phyloP scores from a whole-genome alignment of 2,329 filamentous ascomycete species.

The Thielaviopsis ethacetica region DNA sequence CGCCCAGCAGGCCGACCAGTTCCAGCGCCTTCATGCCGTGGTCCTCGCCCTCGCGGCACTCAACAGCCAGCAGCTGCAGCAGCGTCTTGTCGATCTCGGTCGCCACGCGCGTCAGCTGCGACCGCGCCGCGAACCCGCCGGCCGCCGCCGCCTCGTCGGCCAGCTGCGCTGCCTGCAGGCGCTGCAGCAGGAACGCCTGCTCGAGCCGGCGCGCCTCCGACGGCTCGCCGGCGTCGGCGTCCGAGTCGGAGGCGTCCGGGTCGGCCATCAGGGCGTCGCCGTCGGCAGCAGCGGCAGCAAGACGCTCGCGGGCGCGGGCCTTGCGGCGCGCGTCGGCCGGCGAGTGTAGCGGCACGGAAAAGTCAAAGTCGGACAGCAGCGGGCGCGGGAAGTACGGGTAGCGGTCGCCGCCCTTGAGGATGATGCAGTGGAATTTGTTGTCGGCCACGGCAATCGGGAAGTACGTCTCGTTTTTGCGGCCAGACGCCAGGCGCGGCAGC shows the following conservation, averaged over 20 bases:
- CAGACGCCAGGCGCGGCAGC: constrained; percentile 64
- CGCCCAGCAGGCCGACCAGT: constrained; percentile 70
- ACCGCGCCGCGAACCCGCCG: constrained; percentile 43
- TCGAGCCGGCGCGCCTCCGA: constrained; percentile 50
- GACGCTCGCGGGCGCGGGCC: constrained; percentile 16
- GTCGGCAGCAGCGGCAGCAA: constrained; percentile 21
- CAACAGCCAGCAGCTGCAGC: constrained; percentile 71
- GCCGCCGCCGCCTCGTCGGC: constrained; percentile 58
- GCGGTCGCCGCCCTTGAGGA: constrained; percentile 85
- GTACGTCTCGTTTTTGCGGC: constrained; percentile 77
- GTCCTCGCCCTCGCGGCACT: constrained; percentile 87
- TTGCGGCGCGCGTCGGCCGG: constrained; percentile 16
- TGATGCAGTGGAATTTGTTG: constrained; percentile 93
- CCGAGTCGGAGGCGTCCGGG: constrained; percentile 16
- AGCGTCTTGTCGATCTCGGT: constrained; percentile 80
- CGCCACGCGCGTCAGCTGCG: constrained; percentile 53
- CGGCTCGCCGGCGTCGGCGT: constrained; percentile 18
- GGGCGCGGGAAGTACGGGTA: constrained; percentile 88
- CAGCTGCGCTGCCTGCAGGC: constrained; percentile 55
- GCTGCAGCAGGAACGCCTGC: constrained; percentile 63
- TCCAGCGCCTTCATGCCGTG: constrained; percentile 89
- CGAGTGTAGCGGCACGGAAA: constrained; percentile 56
- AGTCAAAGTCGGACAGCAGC: constrained; percentile 82
- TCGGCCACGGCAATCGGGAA: constrained; percentile 91
- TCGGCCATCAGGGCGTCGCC: constrained; percentile 15